phyloP scores from a whole-genome alignment of 768 basidiomycete genomes.

The Mycena chlorophos region DNA sequence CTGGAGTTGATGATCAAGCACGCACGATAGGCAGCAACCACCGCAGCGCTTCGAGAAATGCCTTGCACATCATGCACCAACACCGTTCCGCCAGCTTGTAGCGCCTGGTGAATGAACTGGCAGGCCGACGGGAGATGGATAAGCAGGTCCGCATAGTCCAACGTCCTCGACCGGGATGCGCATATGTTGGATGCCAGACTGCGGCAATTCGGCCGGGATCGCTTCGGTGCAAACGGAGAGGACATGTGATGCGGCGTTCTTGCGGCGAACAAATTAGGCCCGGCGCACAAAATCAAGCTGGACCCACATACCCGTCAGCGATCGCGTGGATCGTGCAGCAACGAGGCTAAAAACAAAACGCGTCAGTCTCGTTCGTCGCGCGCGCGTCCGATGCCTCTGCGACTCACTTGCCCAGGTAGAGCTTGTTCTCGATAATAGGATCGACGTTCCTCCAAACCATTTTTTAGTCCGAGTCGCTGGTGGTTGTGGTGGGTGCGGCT shows the following conservation, averaged over 20 bases:
- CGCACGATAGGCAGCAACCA: slow-evolving; percentile 78
- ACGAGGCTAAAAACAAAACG: slow-evolving; percentile 50
- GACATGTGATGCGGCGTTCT: slow-evolving; percentile 80
- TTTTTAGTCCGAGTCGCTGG: no score
- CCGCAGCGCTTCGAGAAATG: slow-evolving; percentile 64
- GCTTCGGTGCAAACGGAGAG: slow-evolving; percentile 74
- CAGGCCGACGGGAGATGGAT: slow-evolving; percentile 66
- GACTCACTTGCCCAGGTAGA: slow-evolving; percentile 77
- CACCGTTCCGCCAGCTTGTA: slow-evolving; percentile 57
- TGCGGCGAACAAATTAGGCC: no score
- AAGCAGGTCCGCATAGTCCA: slow-evolving; percentile 67
- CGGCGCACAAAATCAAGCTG: background rate
- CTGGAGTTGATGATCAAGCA: slow-evolving; percentile 6
- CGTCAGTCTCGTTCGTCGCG: slow-evolving; percentile 23
- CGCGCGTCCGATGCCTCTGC: slow-evolving; percentile 20
- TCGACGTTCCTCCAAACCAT: slow-evolving; percentile 71
- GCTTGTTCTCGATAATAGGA: slow-evolving; percentile 59
- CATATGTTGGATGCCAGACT: slow-evolving; percentile 68
- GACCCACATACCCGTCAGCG: slow-evolving; percentile 43
- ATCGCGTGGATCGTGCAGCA: slow-evolving; percentile 70
- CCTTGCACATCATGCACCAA: slow-evolving; percentile 71
- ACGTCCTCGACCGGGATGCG: slow-evolving; percentile 71
- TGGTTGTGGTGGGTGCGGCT: background rate
- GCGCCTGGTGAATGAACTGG: slow-evolving; percentile 63
- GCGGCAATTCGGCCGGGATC: slow-evolving; percentile 69